Evolutionary conservation across 805 yeast genomes (phyloP).

Genomic region (Blastobotrys muscicola): DNA sequence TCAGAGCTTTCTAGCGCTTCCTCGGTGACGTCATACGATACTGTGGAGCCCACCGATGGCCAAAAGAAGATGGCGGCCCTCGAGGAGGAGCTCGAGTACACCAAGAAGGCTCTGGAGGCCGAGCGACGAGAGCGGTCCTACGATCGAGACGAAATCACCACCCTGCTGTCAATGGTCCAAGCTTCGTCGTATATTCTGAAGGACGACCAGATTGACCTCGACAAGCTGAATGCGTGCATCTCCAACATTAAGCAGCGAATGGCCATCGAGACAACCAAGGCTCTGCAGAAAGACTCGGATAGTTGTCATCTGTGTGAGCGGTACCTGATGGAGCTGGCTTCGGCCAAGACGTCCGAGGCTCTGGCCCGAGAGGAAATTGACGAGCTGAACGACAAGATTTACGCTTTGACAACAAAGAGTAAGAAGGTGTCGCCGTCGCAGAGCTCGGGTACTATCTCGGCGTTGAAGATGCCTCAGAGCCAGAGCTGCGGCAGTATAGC

Average conservation of each 20-base stretch:
- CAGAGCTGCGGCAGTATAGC: no score
- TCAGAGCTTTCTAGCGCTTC: constrained; percentile 1
- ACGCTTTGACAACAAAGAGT: not conserved
- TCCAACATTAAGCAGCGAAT: constrained; percentile 1
- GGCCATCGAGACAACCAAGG: constrained; percentile 1
- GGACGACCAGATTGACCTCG: not conserved
- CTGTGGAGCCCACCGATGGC: constrained; percentile 3
- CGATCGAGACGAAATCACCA: constrained; percentile 1
- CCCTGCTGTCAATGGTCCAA: not conserved
- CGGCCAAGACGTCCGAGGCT: constrained; percentile 22
- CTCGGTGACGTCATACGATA: constrained; percentile 1
- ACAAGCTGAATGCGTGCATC: not conserved
- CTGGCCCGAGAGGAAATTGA: constrained; percentile 24
- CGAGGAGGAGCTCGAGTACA: constrained; percentile 3
- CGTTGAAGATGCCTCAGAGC: no score
- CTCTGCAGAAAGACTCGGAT: not conserved
- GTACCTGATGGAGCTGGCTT: constrained; percentile 22
- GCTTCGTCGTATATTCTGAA: not conserved
- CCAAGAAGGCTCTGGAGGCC: constrained; percentile 8
- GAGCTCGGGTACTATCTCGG: no score
- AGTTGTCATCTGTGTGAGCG: constrained; percentile 16
- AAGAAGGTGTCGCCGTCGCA: no score
- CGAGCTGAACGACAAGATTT: constrained; percentile 16
- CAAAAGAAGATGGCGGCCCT: constrained; percentile 1
- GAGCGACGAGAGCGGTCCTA: constrained; percentile 12